Evolutionary conservation across 2,329 filamentous ascomycete genomes (phyloP).

Genomic region (Cryphonectria nitschkei): DNA sequence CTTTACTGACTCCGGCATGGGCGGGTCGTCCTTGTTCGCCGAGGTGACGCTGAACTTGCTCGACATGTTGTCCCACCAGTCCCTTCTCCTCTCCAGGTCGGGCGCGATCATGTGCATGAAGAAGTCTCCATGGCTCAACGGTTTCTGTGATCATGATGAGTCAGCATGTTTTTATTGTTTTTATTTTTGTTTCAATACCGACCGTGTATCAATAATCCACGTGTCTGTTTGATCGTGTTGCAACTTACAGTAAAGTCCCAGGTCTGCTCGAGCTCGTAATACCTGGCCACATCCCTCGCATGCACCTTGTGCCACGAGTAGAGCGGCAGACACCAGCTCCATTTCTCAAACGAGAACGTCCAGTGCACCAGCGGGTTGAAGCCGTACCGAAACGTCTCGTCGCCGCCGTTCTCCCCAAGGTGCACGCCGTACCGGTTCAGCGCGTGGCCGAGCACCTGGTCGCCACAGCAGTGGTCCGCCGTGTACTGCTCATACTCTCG

Average conservation of each 20-base stretch:
- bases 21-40: slow-evolving; percentile 29
- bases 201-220: too few species aligned
- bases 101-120: slow-evolving; percentile 33
- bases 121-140: slow-evolving; percentile 32
- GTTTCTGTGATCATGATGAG: slow-evolving; percentile 21
- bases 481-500: slow-evolving; percentile 16
- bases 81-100: slow-evolving; percentile 31
- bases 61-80: slow-evolving; percentile 37
- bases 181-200: too few species aligned
- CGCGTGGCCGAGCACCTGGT: slow-evolving; percentile 22
- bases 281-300: slow-evolving; percentile 33
- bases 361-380: slow-evolving; percentile 22
- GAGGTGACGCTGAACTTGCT: slow-evolving; percentile 34
- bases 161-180: background rate
- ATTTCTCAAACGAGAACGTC: slow-evolving; percentile 10
- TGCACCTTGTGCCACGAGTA: slow-evolving; percentile 33
- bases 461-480: slow-evolving; percentile 19
- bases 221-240: too few species aligned
- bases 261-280: slow-evolving; percentile 33
- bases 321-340: slow-evolving; percentile 21
- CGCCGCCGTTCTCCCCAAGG: slow-evolving; percentile 17
- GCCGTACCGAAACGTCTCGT: slow-evolving; percentile 19
- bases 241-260: slow-evolving; percentile 32
- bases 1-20: slow-evolving; percentile 29
- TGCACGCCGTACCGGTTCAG: slow-evolving; percentile 18